Percentiles rank a stretch among this genome's conserved stretches.
These are phyloP conservation scores for Multifurca ochricompacta DNA, from an alignment of 768 basidiomycete genomes.

Conservation along the genomic window DNA sequence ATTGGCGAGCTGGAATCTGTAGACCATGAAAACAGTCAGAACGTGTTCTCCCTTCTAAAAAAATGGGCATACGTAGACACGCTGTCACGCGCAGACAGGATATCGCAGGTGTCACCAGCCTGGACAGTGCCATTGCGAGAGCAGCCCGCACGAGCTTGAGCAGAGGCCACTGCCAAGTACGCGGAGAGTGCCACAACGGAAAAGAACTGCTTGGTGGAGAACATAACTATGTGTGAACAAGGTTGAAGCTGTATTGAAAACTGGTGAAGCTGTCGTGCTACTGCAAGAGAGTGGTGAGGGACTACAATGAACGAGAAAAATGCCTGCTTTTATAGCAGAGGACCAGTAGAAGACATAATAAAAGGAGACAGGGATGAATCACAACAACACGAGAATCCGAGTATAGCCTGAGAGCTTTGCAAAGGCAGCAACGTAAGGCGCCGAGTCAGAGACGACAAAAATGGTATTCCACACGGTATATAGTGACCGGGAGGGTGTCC, in stretches of 20 bases:
- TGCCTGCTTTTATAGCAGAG: background rate
- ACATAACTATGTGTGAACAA: background rate
- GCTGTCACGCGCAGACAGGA: conserved; percentile 39
- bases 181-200: background rate
- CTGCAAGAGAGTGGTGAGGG: background rate
- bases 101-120: conserved; percentile 47
- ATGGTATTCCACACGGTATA: background rate
- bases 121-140: conserved; percentile 45
- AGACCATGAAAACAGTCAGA: background rate
- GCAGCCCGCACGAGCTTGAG: conserved; percentile 29
- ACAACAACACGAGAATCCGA: too few species aligned
- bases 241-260: background rate
- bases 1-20: conserved; percentile 50
- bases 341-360: background rate
- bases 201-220: background rate
- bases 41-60: background rate
- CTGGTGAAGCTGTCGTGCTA: background rate
- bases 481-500: too few species aligned
- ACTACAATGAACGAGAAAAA: background rate
- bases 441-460: background rate
- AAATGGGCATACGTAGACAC: conserved; percentile 37
- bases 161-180: background rate
- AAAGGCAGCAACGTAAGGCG: background rate
- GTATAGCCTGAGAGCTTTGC: too few species aligned
- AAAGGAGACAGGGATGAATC: background rate